Percentiles rank a stretch among this genome's conserved stretches.
Evolutionary conservation across 192 early-diverging fungal species (phyloP).

Genomic region (Backusella circina): DNA sequence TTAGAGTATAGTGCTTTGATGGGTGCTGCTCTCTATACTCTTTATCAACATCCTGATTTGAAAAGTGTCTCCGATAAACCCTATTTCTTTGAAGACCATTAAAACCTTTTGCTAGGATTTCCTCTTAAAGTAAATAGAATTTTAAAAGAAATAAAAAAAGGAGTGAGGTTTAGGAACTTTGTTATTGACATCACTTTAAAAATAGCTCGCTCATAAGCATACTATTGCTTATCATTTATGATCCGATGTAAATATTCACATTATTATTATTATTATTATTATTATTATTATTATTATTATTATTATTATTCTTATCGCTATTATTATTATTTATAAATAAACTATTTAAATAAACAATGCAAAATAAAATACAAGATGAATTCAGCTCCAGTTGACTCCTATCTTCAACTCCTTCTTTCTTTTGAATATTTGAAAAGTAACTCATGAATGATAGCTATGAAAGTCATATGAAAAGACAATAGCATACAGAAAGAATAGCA

Average conservation of each 20-base stretch:
- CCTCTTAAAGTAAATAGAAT: neutral
- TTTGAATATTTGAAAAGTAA: constrained; percentile 1
- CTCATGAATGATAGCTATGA: neutral
- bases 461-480: neutral
- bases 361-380: neutral
- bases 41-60: neutral
- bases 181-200: neutral
- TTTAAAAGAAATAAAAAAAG: neutral
- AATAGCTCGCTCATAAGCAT: neutral
- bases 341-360: neutral
- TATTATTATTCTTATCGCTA: no score
- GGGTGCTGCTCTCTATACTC: neutral
- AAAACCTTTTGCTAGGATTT: neutral
- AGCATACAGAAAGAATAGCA: neutral
- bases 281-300: no score
- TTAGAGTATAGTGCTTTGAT: neutral
- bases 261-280: neutral
- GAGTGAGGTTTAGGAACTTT: neutral
- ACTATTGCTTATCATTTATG: neutral
- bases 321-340: neutral
- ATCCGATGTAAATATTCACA: neutral
- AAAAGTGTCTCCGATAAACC: neutral
- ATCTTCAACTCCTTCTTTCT: neutral
- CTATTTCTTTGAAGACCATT: neutral
- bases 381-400: neutral